Base-by-base conservation (phyloP, 2,329 filamentous ascomycete species). In the Chaetomium globosum region DNA sequence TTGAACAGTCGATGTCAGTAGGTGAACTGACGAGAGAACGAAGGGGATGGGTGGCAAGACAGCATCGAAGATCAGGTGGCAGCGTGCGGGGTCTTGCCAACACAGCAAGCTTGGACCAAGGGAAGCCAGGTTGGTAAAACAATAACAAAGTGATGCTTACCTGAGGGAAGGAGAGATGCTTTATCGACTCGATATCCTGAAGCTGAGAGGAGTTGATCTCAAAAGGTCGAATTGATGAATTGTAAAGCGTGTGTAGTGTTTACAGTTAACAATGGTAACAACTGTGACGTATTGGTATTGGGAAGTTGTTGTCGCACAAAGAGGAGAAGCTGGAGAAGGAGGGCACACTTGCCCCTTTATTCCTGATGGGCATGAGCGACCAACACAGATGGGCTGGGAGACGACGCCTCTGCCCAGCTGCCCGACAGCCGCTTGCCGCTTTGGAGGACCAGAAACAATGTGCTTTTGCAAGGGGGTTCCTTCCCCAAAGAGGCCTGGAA, bases 321-420 rank as follows among this genome's bases (percentile, higher is more conserved):
- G 58, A 65, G 61, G 65, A 59, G 63, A 63, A 65, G 33, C 55
- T 46, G 66, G 51, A 28, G 66, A 63, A 64, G 61, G 67, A 54
- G 59, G 64, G 61, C 36, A 66, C 63, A 31, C 55, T 49, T 21
- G 53, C n/a, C 62, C 59, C 64, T 70, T 71, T 72, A 69, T 68
- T 36, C 53, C 4, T 62, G 65, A 61, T 48, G 65, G 57, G 52
- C 54, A 63, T 33, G 57, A 53, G 28, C 61, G 10, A 58, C 39
- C 16, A 49, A 39, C 52, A 56, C 49, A 23, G 46, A 43, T 36
- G 43, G 62, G n/a, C 30, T 53, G 28, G 52, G 28, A 33, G 28
- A 61, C 54, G 33, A 31, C 51, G 26, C 49, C 55, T 59, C 51
- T 54, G 19, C 33, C 23, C 64, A 66, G 54, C 28, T 62, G 56